Base-by-base conservation (phyloP, 1,284 basidiomycete species). In the Xerocomus minutiporus region DNA sequence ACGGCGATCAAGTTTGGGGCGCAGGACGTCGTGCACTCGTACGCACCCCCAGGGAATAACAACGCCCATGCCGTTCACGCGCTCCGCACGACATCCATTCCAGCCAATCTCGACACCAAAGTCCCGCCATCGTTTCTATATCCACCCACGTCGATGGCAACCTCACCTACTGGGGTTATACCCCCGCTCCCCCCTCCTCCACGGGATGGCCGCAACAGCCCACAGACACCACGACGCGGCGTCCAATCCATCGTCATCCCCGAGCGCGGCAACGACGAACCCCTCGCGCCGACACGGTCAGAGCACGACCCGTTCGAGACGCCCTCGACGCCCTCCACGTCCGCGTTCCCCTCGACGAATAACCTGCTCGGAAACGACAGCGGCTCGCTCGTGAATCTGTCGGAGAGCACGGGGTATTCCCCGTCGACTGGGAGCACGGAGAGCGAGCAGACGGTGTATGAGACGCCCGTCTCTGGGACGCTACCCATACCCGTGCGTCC, bases 1-100 rank as follows among this genome's bases (percentile, higher is more conserved):
- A 81, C 81, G 52, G 82, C 83, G 26, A 84, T 91, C 76, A 89
- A 89, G 67, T 91, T 91, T 61, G 84, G 79, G 40, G 74, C 74
- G 38, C 73, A 84, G 60, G 88, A 91, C 54, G 63, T 89, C 6
- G 81, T 89, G 36, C 87, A 91, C 65, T 80, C 81, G 50, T 91
- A 91, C 66, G 79, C 78, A 23, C 74, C 72, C 13, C 70, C 72
- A n/a, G 74, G 75, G 8, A 58, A 61, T 23, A 71, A 73, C 40
- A 76, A 73, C 48, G 68, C 72, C 12, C 54, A 62, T 25, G 79
- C 79, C 17, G 82, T 73, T 6, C 85, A 88, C 59, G 77, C 81
- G 54, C 79, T 50, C 61, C 63, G 66, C 20, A 46, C 44, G 31
- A 55, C 57, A 13, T 50, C 64, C 2, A 17, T 66, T 25, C 64